Percentiles rank a stretch among this genome's conserved stretches.
These are phyloP conservation scores for Omphalea diandra DNA, from an alignment of 441 rosid genomes.

Conservation along the genomic window DNA sequence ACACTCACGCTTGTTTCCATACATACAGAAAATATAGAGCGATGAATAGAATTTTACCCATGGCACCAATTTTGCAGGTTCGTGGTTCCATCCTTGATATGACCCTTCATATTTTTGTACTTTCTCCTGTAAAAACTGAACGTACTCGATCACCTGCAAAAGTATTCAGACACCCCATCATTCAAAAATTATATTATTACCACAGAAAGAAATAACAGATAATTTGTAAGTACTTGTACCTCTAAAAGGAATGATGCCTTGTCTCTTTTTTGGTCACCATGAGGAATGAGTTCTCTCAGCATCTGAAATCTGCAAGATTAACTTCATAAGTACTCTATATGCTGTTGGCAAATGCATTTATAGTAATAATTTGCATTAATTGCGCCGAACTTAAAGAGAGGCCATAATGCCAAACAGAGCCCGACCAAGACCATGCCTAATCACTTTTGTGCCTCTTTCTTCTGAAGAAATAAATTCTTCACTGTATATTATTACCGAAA, in stretches of 20 bases:
- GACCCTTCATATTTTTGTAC: slow-evolving; percentile 67
- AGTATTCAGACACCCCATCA: slow-evolving; percentile 14
- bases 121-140: slow-evolving; percentile 85
- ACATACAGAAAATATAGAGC: slow-evolving; percentile 7
- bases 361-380: not conserved
- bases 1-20: not conserved
- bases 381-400: not conserved
- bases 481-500: not conserved
- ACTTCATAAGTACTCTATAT: not conserved
- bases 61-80: slow-evolving; percentile 58
- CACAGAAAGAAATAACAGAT: not conserved
- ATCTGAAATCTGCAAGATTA: slow-evolving; percentile 68
- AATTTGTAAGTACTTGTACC: slow-evolving; percentile 41
- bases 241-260: slow-evolving; percentile 94
- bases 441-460: not conserved
- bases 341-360: slow-evolving; percentile 10
- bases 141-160: slow-evolving; percentile 79
- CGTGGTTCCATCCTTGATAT: slow-evolving; percentile 73
- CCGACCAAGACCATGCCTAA: not conserved
- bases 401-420: not conserved
- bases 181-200: not conserved
- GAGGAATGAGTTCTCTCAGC: slow-evolving; percentile 83
- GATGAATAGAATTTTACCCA: slow-evolving; percentile 51
- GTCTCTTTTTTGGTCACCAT: slow-evolving; percentile 90
- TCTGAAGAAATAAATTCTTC: not conserved